Conservation (phyloP, 1,139 yeast species). For the Lodderomyces margitis region DNA sequence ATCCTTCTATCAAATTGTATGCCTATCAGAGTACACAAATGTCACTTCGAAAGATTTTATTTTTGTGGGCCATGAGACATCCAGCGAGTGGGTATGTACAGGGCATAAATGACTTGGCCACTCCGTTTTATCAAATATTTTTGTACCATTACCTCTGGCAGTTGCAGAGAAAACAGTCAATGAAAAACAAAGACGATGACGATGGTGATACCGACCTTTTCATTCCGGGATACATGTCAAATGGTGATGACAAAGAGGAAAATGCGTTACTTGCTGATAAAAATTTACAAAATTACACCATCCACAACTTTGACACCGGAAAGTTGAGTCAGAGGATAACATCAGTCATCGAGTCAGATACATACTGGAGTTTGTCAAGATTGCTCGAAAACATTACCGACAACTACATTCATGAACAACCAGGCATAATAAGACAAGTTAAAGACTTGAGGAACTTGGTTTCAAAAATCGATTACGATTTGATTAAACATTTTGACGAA, state of each 20-base stretch:
- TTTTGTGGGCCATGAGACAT: constrained; percentile 95
- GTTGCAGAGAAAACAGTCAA: constrained; percentile 25
- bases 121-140: constrained; percentile 92
- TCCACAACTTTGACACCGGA: constrained; percentile 59
- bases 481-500: constrained; percentile 68
- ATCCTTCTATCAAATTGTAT: constrained; percentile 78
- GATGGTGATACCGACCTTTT: constrained; percentile 27
- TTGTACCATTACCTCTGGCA: constrained; percentile 65
- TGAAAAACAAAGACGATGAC: constrained; percentile 21
- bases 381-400: constrained; percentile 92
- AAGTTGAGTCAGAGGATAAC: constrained; percentile 51
- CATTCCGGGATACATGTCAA: constrained; percentile 34
- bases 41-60: constrained; percentile 75
- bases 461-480: constrained; percentile 70
- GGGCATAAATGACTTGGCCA: constrained; percentile 92
- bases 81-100: constrained; percentile 99
- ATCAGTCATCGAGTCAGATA: constrained; percentile 76
- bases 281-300: constrained; percentile 20
- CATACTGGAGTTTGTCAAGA: constrained; percentile 94
- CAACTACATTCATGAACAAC: constrained; percentile 96
- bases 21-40: constrained; percentile 68
- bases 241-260: constrained; percentile 3
- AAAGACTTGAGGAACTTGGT: constrained; percentile 75
- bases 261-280: constrained; percentile 28
- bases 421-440: constrained; percentile 92